phyloP scores from a whole-genome alignment of 352 stramenopile species.

The Phytopythium boreale region DNA sequence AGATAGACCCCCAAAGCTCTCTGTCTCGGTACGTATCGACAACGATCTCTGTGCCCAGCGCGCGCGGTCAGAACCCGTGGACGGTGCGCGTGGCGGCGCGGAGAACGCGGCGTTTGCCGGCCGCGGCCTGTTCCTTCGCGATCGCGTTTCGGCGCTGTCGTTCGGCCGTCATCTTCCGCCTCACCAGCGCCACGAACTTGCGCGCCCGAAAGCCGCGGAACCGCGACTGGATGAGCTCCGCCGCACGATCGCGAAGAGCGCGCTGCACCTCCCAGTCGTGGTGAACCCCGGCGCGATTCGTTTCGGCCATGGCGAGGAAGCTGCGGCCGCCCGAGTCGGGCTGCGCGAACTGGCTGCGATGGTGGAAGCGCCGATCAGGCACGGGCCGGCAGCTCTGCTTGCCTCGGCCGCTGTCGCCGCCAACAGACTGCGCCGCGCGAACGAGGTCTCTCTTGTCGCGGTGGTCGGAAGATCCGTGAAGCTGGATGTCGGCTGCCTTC shows the following conservation, averaged over 20 bases:
- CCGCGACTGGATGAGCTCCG: conserved; percentile 35
- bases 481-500: conserved; percentile 14
- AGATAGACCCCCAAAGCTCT: too few species aligned
- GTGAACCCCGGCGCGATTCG: neutral
- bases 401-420: neutral
- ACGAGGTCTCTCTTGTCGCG: neutral
- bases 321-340: neutral
- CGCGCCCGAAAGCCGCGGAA: conserved; percentile 40
- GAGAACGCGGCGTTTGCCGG: conserved; percentile 17
- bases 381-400: too few species aligned
- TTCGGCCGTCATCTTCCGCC: conserved; percentile 29
- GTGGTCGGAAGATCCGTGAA: neutral
- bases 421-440: neutral
- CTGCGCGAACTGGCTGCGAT: conserved; percentile 10
- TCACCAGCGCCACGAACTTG: conserved; percentile 34
- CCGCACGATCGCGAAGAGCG: conserved; percentile 26
- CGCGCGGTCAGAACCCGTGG: conserved; percentile 37
- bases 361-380: conserved; percentile 16
- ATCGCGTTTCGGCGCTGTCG: conserved; percentile 4
- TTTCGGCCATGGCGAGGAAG: conserved; percentile 1
- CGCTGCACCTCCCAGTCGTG: conserved; percentile 18
- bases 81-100: conserved; percentile 32
- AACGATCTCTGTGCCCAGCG: too few species aligned
- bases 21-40: too few species aligned
- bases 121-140: conserved; percentile 18